A percentile compares a stretch with the other conserved stretches of the same genome.
Conservation (phyloP, 192 early-diverging fungal species). For the Geranomyces variabilis region DNA sequence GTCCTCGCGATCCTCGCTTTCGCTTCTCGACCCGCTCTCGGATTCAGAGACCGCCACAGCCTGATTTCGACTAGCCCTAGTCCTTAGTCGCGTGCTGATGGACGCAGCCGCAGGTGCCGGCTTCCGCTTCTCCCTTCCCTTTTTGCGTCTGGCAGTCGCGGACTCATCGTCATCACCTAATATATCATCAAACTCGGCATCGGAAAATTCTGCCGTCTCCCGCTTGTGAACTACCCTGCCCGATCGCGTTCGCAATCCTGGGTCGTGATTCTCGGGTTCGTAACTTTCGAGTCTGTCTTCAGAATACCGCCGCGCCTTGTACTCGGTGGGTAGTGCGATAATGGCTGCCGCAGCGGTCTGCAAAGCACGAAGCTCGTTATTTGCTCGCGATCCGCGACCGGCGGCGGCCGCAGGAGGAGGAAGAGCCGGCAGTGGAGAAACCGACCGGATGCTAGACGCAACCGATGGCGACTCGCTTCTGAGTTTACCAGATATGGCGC, state of each 20-base stretch:
- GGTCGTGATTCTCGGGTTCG: constrained; percentile 6
- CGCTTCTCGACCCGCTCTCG: not conserved
- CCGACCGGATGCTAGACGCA: not conserved
- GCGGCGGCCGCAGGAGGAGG: not conserved
- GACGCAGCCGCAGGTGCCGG: not conserved
- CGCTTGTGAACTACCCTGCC: not conserved
- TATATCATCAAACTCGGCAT: constrained; percentile 6
- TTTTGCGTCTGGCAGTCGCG: not conserved
- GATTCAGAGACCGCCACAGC: not conserved
- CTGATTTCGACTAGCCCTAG: not conserved
- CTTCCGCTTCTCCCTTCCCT: not conserved
- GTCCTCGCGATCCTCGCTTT: not conserved
- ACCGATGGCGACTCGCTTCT: not conserved
- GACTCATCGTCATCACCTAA: not conserved
- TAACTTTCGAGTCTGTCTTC: not conserved
- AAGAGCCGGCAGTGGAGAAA: not conserved
- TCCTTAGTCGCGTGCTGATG: not conserved
- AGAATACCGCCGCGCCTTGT: not conserved
- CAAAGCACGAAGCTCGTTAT: not conserved
- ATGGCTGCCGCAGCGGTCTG: not conserved
- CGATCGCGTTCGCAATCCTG: not conserved
- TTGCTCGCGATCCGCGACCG: not conserved
- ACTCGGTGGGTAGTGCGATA: not conserved
- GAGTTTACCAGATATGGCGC: not conserved
- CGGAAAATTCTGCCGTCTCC: not conserved